Base-by-base conservation (phyloP, 225 moss, liverwort and hornwort genomes). In the Thuidium tamariscinum region DNA sequence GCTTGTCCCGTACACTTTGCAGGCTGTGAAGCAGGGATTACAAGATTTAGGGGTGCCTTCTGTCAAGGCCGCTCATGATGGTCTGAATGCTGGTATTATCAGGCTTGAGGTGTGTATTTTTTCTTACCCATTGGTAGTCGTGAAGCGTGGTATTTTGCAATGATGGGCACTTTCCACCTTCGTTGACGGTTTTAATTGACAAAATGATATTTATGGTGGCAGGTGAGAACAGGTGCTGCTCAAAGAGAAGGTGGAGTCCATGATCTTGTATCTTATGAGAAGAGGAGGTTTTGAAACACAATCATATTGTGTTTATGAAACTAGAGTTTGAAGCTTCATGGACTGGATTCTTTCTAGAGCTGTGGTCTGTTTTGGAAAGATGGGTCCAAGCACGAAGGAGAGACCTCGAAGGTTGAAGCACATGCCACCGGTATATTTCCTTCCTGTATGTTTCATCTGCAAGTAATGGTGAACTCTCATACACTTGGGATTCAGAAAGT, bases 211-310 rank as follows among this genome's bases (percentile, higher is more conserved):
- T 9, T 18, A 19, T 56, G 80, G 74, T 81, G 64, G n/a, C 87
- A 87, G 82, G 87, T 87, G 32, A 87, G 97, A 57, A 89, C 94
- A 57, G 92, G 93, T 63, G 97, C 97, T 79, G 94, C 97, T 34
- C 95, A 96, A 88, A 90, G 74, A 26, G 97, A 97, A 85, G 97
- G 97, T 74, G 95, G 95, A 49, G 85, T 96, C 21, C 96, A 97
- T 57, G 95, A 95, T 67, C 88, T 96, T 60, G 94, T 97, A 34
- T 95, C 95, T 26, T 95, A 92, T 55, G 96, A 95, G 86, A 96
- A 93, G 89, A 92, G 89, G 83, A 88, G 91, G 51, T 96, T 96
- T 88, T 96, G 85, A 93, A 65, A 62, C 61, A 23, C 15, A 36
- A 37, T 19, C n/a, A 59, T 36, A 18, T 79, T 29, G 14, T 16